Base-by-base conservation (phyloP, 1,284 basidiomycete genomes). In the Ustilago hordei region DNA sequence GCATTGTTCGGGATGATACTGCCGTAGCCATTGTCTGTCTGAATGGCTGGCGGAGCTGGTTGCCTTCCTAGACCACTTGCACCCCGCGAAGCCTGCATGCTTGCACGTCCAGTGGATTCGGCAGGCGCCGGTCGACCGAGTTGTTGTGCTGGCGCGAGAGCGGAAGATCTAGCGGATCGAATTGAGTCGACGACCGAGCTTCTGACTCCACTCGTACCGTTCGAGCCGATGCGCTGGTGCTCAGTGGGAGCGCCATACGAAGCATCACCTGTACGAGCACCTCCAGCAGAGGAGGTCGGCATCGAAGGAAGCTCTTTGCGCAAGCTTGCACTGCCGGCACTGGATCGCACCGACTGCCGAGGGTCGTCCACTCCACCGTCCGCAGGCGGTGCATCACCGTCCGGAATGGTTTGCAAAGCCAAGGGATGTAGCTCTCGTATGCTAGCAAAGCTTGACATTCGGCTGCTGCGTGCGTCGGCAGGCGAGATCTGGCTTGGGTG, bases 231-330 rank as follows among this genome's bases (percentile, higher is more conserved):
- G 2, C 61, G 64, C 43, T 64, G 61, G 13, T 67, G 57, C 41
- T 68, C 64, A 13, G 31, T n/a, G 8, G 55, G 38, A 39, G 34
- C 23, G 19, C 35, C 35, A 38, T 38, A 55, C 7, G 53, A 36
- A n/a, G 34, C 34, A 13, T 55, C 53, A 15, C 11, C 55, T 7
- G 19, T 19, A 15, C 35, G 43, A 13, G 28, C 47, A 19, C 35
- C 61, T 8, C 48, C 59, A 0, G 62, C 55, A 6, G 43, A 41
- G 7, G 43, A 41, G 7, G 61, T 19, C 19, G 75, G 70, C 75
- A 70, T 77, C 8, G 61, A 53, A 6, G 75, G 75, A 39, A 77
- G 50, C 58, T 69, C 75, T 47, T 73, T 77, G 32, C 70, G 67
- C 59, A 61, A 32, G 41, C 67, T 60, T 0, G 60, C 64, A 31